Evolutionary conservation across 176 grass and related monocot species (phyloP).

Genomic region (Thinopyrum elongatum): DNA sequence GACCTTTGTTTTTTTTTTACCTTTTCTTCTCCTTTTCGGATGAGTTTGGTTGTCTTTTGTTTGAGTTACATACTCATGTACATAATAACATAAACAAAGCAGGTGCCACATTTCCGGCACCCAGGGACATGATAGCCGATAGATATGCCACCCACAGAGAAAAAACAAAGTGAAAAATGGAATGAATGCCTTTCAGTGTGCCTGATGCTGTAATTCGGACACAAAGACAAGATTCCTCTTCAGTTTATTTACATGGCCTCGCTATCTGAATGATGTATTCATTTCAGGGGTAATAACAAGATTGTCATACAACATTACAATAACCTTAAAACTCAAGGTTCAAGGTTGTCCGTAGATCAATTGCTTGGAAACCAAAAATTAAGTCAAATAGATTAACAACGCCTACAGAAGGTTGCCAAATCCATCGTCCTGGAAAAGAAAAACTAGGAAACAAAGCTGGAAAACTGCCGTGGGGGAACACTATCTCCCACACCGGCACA

Average conservation of each 20-base stretch:
- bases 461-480: constrained; percentile 44
- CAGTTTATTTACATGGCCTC: not conserved
- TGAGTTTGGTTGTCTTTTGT: not conserved
- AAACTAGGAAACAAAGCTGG: constrained; percentile 36
- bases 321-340: not conserved
- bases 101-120: constrained; percentile 24
- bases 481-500: constrained; percentile 36
- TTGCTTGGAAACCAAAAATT: not conserved
- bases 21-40: not conserved
- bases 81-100: constrained; percentile 27
- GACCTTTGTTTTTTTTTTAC: not conserved
- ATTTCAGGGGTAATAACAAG: not conserved
- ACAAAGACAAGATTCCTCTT: not conserved
- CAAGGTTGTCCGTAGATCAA: not conserved
- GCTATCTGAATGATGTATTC: not conserved
- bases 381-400: not conserved
- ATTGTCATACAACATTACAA: not conserved
- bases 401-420: not conserved
- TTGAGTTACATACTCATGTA: constrained; percentile 22
- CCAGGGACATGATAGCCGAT: not conserved
- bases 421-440: not conserved
- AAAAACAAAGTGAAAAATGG: not conserved
- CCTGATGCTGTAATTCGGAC: not conserved
- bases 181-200: not conserved
- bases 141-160: not conserved